These are phyloP conservation scores for Elymus sibiricus DNA, from an alignment of 176 grass and related monocot genomes.

Conservation along the genomic window DNA sequence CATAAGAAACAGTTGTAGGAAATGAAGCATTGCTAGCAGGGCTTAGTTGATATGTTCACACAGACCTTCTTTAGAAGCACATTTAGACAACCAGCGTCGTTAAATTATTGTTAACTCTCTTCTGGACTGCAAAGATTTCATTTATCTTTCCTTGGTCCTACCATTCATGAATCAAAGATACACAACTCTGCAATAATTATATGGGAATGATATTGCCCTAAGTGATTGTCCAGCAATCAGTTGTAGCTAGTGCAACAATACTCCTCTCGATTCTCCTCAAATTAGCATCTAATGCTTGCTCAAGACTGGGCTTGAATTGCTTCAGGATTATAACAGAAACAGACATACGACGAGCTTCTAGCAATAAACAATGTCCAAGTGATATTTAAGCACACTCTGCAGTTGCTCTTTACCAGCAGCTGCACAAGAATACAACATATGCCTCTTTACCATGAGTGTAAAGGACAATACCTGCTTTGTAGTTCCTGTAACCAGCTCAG, in stretches of 20 bases:
- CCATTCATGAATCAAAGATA: too few relatives aligned
- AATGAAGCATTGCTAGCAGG: too few relatives aligned
- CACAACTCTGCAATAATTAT: too few relatives aligned
- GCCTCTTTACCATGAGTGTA: slow-evolving; percentile 74
- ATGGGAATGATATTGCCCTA: background rate
- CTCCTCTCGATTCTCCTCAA: slow-evolving; percentile 89
- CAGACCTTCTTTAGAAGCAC: too few relatives aligned
- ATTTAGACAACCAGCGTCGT: too few relatives aligned
- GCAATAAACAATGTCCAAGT: slow-evolving; percentile 79
- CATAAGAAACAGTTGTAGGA: too few relatives aligned
- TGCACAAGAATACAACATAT: slow-evolving; percentile 59
- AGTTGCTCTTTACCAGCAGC: slow-evolving; percentile 82
- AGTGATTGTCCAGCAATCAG: slow-evolving; percentile 75
- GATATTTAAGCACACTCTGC: slow-evolving; percentile 90
- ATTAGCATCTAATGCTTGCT: slow-evolving; percentile 89
- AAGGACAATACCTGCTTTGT: slow-evolving; percentile 63
- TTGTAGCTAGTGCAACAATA: slow-evolving; percentile 73
- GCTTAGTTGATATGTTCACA: too few relatives aligned
- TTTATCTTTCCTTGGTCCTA: too few relatives aligned
- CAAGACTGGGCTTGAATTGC: slow-evolving; percentile 79
- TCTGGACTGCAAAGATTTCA: too few relatives aligned
- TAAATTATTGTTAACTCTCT: too few relatives aligned
- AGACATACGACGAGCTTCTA: slow-evolving; percentile 76
- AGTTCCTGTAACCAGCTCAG: slow-evolving; percentile 83
- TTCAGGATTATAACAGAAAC: slow-evolving; percentile 73